These are phyloP conservation scores for Saccharum hybrid DNA, from an alignment of 202 grass and related monocot genomes.

Conservation along the genomic window DNA sequence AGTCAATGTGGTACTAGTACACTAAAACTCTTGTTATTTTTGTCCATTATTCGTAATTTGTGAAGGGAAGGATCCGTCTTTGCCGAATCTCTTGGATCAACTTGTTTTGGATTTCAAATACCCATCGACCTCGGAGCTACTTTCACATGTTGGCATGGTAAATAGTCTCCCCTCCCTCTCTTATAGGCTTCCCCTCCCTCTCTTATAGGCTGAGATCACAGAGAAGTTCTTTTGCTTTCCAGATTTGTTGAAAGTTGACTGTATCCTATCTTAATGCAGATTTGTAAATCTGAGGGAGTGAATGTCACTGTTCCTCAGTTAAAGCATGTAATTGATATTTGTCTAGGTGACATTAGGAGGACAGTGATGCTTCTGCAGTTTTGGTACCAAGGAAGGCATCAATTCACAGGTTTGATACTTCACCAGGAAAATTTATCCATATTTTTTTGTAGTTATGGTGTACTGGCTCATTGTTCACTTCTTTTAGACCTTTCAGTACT, in stretches of 20 bases:
- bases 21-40: constrained; percentile 45
- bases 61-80: constrained; percentile 80
- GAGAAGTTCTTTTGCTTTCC: constrained; percentile 39
- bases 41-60: constrained; percentile 28
- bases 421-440: neutral
- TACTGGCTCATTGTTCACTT: neutral
- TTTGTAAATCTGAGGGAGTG: constrained; percentile 76
- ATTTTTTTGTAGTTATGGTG: neutral
- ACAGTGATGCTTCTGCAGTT: constrained; percentile 84
- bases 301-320: constrained; percentile 58
- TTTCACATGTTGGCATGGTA: constrained; percentile 77
- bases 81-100: constrained; percentile 73
- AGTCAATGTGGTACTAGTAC: constrained; percentile 25
- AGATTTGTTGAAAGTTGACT: constrained; percentile 38
- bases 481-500: constrained; percentile 6
- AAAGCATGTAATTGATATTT: constrained; percentile 64
- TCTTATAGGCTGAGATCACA: constrained; percentile 19
- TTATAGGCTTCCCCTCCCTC: too few relatives aligned
- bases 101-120: constrained; percentile 81
- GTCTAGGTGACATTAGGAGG: constrained; percentile 84
- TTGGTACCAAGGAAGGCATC: constrained; percentile 82
- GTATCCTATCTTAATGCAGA: constrained; percentile 54
- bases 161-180: constrained; percentile 22
- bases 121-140: constrained; percentile 75
- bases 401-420: constrained; percentile 56